A percentile compares a stretch with the other conserved stretches of the same genome.
Conservation (phyloP, 768 basidiomycete genomes). For the Tricholoma matsutake region DNA sequence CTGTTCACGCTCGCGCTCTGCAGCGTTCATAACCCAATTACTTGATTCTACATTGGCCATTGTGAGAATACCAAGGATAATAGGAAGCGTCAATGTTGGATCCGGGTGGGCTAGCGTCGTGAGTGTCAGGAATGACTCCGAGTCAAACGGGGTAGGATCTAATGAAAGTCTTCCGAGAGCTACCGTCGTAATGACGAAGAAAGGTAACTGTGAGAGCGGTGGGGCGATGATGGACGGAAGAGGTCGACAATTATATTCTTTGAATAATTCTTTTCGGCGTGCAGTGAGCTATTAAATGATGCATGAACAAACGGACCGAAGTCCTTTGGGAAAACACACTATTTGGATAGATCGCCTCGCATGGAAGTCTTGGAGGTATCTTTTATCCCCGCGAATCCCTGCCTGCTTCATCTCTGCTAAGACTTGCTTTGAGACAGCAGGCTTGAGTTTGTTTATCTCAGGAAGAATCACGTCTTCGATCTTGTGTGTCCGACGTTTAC, state of each 20-base stretch:
- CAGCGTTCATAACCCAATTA: slow-evolving; percentile 66
- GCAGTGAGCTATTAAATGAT: slow-evolving; percentile 41
- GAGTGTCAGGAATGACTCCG: slow-evolving; percentile 74
- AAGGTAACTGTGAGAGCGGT: slow-evolving; percentile 63
- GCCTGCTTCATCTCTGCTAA: slow-evolving; percentile 53
- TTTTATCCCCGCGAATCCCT: slow-evolving; percentile 53
- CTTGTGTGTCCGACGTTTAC: slow-evolving; percentile 55
- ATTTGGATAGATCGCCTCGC: slow-evolving; percentile 43
- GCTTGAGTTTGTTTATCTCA: slow-evolving; percentile 48
- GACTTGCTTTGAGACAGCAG: slow-evolving; percentile 37
- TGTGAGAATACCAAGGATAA: slow-evolving; percentile 68
- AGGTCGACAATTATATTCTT: slow-evolving; percentile 55
- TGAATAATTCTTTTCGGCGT: slow-evolving; percentile 58
- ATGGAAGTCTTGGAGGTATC: slow-evolving; percentile 47
- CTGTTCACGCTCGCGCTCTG: slow-evolving; percentile 49
- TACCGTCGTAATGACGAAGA: slow-evolving; percentile 67
- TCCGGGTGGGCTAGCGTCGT: slow-evolving; percentile 70
- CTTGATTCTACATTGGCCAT: slow-evolving; percentile 79
- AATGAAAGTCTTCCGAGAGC: slow-evolving; percentile 53
- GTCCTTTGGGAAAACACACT: slow-evolving; percentile 32
- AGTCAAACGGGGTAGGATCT: slow-evolving; percentile 66
- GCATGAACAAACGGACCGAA: not conserved
- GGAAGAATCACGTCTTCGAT: slow-evolving; percentile 62
- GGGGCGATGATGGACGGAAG: slow-evolving; percentile 57
- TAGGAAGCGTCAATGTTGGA: slow-evolving; percentile 65